Conservation (phyloP, 345 rosid species). For the Gossypium raimondii region DNA sequence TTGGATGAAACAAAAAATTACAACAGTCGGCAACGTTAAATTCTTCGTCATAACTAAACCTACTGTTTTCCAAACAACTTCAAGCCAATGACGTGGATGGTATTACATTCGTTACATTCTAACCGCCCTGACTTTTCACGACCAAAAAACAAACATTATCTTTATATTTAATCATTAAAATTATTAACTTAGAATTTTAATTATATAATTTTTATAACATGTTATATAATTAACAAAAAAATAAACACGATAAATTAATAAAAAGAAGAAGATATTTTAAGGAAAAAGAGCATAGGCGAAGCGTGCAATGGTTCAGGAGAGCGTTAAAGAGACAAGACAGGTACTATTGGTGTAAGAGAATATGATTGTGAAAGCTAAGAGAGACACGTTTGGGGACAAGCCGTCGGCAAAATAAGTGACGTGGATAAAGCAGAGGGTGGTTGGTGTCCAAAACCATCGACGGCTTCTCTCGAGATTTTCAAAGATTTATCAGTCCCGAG, state of each 20-base stretch:
- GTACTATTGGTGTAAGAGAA: neutral
- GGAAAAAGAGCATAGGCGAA: neutral
- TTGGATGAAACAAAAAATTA: neutral
- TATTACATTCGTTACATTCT: neutral
- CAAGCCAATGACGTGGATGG: neutral
- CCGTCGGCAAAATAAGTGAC: neutral
- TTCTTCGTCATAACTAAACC: neutral
- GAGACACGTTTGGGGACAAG: constrained; percentile 8
- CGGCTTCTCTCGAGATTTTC: neutral
- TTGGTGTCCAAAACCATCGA: neutral
- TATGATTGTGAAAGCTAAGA: neutral
- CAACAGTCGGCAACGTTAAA: neutral
- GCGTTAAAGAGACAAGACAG: neutral
- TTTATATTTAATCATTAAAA: too few relatives aligned
- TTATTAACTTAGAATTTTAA: too few relatives aligned
- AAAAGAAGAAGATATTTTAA: too few relatives aligned
- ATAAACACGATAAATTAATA: too few relatives aligned
- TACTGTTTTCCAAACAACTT: neutral
- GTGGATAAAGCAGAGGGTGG: neutral
- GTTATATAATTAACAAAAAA: too few relatives aligned
- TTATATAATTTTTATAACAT: too few relatives aligned
- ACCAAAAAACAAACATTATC: too few relatives aligned
- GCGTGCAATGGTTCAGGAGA: neutral
- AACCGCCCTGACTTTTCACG: neutral
- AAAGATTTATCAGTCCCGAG: neutral